These are phyloP conservation scores for Coleophoma eucalyptorum DNA, from an alignment of 2,329 filamentous ascomycete species.

Conservation along the genomic window DNA sequence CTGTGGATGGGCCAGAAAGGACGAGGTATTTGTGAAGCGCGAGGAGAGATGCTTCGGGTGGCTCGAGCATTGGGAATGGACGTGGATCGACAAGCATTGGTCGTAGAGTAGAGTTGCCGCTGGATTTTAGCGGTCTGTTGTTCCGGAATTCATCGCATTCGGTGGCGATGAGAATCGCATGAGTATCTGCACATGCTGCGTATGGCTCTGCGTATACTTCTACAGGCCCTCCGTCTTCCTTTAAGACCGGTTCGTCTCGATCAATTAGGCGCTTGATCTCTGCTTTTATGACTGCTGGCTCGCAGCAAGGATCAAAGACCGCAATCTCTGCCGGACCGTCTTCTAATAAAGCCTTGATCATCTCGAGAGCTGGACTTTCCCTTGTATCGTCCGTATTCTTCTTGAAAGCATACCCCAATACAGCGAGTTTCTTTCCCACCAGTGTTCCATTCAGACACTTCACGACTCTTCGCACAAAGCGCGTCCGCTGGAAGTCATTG, in stretches of 20 bases:
- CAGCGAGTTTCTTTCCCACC: slow-evolving; percentile 64
- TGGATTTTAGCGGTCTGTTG: background rate
- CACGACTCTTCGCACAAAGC: slow-evolving; percentile 65
- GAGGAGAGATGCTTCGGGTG: slow-evolving; percentile 17
- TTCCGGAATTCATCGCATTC: slow-evolving; percentile 49
- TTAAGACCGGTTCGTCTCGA: slow-evolving; percentile 23
- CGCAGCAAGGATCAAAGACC: slow-evolving; percentile 61
- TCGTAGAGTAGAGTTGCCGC: background rate
- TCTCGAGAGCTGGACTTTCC: slow-evolving; percentile 65
- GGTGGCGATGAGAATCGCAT: slow-evolving; percentile 46
- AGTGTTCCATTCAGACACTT: slow-evolving; percentile 65
- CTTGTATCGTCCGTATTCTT: slow-evolving; percentile 74
- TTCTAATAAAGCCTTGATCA: slow-evolving; percentile 61
- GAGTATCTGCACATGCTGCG: slow-evolving; percentile 37
- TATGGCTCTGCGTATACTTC: slow-evolving; percentile 38
- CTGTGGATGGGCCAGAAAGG: background rate
- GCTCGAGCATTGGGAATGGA: slow-evolving; percentile 16
- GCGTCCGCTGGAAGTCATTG: slow-evolving; percentile 70
- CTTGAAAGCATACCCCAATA: slow-evolving; percentile 78
- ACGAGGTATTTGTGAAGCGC: slow-evolving; percentile 13
- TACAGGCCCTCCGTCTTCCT: slow-evolving; percentile 27
- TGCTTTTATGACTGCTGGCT: slow-evolving; percentile 31
- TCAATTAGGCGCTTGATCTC: slow-evolving; percentile 31
- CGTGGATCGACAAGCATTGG: slow-evolving; percentile 12
- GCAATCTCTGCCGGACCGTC: slow-evolving; percentile 61